Evolutionary conservation across 2,329 filamentous ascomycete genomes (phyloP), one percentile per base, ranked within the genome.

Genomic region (Sclerotinia subarctica): DNA sequence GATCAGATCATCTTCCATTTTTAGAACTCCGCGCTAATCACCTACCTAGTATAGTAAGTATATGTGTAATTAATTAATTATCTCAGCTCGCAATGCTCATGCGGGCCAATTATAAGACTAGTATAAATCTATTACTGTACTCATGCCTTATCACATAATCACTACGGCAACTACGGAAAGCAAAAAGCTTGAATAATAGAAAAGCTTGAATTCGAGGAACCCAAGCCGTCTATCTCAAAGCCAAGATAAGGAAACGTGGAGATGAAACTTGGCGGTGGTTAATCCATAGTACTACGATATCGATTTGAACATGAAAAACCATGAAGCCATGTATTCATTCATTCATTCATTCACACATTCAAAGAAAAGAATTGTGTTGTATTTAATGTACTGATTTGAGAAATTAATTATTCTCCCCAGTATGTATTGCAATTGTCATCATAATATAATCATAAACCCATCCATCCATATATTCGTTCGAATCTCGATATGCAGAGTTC

Each of bases 401-500:
- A 49, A 49, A 13, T 26, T 17, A 13, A 38, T 62, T 35, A 8
- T 51, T 62, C 59, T 62, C 46, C 32, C 46, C 59, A 51, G 26
- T 51, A 51, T 51, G 7, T 63, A 10, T 57, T 19, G 32, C 35
- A 54, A 24, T 62, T 21, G n/a, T 51, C 59, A 42, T 32, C 32
- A 35, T 35, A 35, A 35, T 35, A 35, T 26, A 21, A 51, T 35
- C 62, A 29, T 64, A 47, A 64, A 64, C 24, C 35, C 52, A 44
- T 8, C 32, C 32, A 35, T 35, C 35, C 35, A 35, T 10, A 35
- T 35, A 35, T 35, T 35, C 7, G 10, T 38, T 38, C 44, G 11
- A 32, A 52, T 49, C 42, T 66, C 44, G 26, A 38, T 57, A 42
- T 26, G 11, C 59, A 63, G 46, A 66, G 44, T 60, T 42, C 29